Base-by-base conservation (phyloP, 805 yeast genomes). In the Pichia gijzeniarum region DNA sequence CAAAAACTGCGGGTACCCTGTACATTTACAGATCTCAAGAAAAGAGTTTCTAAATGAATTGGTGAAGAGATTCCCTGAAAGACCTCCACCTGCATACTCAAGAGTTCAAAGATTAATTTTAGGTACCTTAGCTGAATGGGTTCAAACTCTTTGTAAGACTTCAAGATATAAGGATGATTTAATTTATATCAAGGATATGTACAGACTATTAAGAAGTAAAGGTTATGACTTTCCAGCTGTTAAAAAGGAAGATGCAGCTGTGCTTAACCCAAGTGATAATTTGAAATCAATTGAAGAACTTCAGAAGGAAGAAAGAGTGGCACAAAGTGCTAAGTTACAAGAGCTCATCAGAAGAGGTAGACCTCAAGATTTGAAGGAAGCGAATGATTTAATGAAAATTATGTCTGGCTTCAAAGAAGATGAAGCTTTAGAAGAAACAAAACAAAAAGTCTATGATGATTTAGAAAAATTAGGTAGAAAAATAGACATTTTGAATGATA, bases 361-460 rank as follows among this genome's bases (percentile, higher is more conserved):
- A 63, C 98, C 99, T 6, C 85, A 82, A 52, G 99, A 93, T 67
- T 76, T 93, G 59, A 86, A 83, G 56, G 99, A 93, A 65, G 99
- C 99, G 37, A 93, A 93, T 65, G 87, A 85, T 55, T 74, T 93
- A 64, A 93, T 93, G 99, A 89, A 91, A 63, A 80, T 93, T 54
- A 89, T 93, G 96, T 95, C 98, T 5, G 99, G 99, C 5, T 93
- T 88, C 71, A 85, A 85, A 63, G 88, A 85, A 57, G 96, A 89
- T 61, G 78, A 80, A 49, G 69, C 75, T 17, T 69, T 75, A 49
- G 77, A 79, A 44, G 85, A 82, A 56, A 85, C 88, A 53, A 80
- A 79, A 58, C 86, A 85, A 46, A 79, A 85, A 55, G 83, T 90
- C 30, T 80, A 82, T 30, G 87, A 84, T 52, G 98, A 93, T 59